A percentile compares a stretch with the other conserved stretches of the same genome.
Conservation (phyloP, 306 rosid species). For the Vigna radiata region DNA sequence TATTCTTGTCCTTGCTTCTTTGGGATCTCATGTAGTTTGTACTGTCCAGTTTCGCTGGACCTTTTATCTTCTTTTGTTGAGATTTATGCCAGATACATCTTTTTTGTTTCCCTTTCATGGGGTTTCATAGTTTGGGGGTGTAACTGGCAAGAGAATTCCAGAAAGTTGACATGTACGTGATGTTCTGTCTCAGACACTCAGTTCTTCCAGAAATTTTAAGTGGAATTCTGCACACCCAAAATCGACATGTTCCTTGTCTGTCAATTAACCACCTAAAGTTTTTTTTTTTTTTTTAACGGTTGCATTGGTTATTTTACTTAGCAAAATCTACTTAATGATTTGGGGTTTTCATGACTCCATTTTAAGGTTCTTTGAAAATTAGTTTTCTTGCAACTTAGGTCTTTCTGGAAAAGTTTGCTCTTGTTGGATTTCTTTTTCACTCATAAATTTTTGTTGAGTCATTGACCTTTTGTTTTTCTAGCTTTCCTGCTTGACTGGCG, state of each 20-base stretch:
- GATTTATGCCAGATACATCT: not conserved
- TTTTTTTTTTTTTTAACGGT: conserved; percentile 2
- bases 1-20: conserved; percentile 28
- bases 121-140: not conserved
- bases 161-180: not conserved
- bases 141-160: not conserved
- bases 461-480: conserved; percentile 11
- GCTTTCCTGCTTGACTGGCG: conserved; percentile 19
- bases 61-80: not conserved
- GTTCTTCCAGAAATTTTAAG: not conserved
- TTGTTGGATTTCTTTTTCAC: not conserved
- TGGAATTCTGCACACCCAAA: conserved; percentile 1
- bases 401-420: conserved; percentile 10
- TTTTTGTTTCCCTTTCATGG: conserved; percentile 1
- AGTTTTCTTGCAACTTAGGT: conserved; percentile 1
- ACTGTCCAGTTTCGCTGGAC: not conserved
- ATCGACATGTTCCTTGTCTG: not conserved
- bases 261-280: not conserved
- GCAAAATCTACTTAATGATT: not conserved
- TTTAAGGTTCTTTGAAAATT: conserved; percentile 13
- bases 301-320: conserved; percentile 10
- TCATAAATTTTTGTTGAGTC: not conserved
- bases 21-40: not conserved
- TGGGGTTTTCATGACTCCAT: conserved; percentile 13
- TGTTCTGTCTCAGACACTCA: not conserved